phyloP scores from a whole-genome alignment of 164 flowering plant species.

The Pachysandra terminalis region DNA sequence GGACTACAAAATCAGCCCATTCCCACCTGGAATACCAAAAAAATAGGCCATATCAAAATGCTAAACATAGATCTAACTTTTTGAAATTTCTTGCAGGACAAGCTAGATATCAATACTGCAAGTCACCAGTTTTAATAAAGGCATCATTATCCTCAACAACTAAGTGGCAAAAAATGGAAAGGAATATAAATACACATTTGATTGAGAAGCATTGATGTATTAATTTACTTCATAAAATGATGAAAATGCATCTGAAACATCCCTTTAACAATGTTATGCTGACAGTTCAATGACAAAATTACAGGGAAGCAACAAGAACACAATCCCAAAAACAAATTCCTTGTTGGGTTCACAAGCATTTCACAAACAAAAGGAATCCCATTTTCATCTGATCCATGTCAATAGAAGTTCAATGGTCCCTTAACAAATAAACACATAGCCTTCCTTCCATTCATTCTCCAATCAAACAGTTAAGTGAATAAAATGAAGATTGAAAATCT shows the following conservation, averaged over 20 bases:
- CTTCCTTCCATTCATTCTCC: background rate
- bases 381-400: background rate
- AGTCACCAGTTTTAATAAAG: slow-evolving; percentile 1
- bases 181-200: slow-evolving; percentile 3
- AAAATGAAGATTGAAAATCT: too few relatives aligned
- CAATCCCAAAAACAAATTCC: slow-evolving; percentile 1
- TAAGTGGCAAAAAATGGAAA: background rate
- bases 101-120: slow-evolving; percentile 3
- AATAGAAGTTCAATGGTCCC: background rate
- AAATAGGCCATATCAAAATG: background rate
- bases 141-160: background rate
- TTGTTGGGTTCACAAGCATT: background rate
- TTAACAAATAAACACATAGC: background rate
- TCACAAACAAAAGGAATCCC: slow-evolving; percentile 10
- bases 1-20: slow-evolving; percentile 13
- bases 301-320: too few relatives aligned
- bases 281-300: slow-evolving; percentile 7
- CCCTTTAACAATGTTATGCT: slow-evolving; percentile 15
- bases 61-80: slow-evolving; percentile 11
- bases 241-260: slow-evolving; percentile 17
- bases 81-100: background rate
- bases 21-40: slow-evolving; percentile 24
- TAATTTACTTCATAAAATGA: background rate
- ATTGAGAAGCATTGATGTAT: slow-evolving; percentile 17
- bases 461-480: slow-evolving; percentile 9